Conservation (phyloP, 2,329 filamentous ascomycete genomes). For the Xylariales sp. region DNA sequence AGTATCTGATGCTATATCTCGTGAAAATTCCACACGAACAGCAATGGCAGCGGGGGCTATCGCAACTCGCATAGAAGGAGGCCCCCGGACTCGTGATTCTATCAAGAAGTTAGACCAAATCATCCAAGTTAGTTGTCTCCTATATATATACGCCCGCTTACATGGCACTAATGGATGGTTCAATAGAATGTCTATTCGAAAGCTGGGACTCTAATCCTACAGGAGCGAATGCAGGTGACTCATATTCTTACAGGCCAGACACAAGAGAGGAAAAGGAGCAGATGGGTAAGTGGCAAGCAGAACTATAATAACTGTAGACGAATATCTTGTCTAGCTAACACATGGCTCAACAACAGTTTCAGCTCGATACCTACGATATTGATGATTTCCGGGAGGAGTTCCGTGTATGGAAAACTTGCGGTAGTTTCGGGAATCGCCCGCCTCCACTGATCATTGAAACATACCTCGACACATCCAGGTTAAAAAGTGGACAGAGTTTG, state of each 20-base stretch:
- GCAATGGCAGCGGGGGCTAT: constrained; percentile 54
- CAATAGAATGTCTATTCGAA: constrained; percentile 90
- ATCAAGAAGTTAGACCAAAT: constrained; percentile 90
- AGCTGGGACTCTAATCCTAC: constrained; percentile 83
- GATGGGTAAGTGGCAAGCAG: constrained; percentile 47
- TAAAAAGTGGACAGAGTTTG: constrained; percentile 86
- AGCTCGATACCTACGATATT: constrained; percentile 92
- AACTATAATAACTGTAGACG: not conserved
- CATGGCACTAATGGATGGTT: constrained; percentile 16
- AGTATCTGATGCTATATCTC: constrained; percentile 56
- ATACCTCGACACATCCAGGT: constrained; percentile 81
- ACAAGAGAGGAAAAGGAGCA: constrained; percentile 47
- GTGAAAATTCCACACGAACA: constrained; percentile 56
- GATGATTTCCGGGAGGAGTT: constrained; percentile 87
- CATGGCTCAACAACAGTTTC: constrained; percentile 72
- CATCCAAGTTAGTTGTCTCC: constrained; percentile 76
- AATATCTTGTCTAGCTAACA: constrained; percentile 31
- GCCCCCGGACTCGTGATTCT: constrained; percentile 70
- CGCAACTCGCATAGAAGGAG: constrained; percentile 56
- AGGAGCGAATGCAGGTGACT: constrained; percentile 77
- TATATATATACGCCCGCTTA: not conserved
- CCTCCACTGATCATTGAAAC: constrained; percentile 90
- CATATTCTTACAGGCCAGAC: constrained; percentile 47
- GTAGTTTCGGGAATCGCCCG: constrained; percentile 80
- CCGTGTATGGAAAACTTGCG: constrained; percentile 81